Conservation (phyloP, 306 rosid species). For the Prunus fruticosa region DNA sequence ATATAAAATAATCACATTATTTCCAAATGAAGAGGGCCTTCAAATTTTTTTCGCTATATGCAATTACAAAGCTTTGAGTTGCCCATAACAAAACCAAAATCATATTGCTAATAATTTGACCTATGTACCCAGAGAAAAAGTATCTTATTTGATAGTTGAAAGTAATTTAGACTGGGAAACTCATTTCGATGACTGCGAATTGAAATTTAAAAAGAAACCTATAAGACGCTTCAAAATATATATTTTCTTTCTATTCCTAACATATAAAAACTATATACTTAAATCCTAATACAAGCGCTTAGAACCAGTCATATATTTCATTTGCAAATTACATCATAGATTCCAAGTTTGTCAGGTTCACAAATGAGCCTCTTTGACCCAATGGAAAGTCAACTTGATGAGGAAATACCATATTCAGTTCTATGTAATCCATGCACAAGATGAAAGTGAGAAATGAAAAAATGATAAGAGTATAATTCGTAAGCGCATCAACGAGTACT, state of each 20-base stretch:
- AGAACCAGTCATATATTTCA: neutral
- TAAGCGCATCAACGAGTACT: conserved; percentile 41
- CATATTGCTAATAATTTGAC: no score
- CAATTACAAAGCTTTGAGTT: no score
- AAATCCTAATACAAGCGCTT: neutral
- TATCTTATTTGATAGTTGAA: neutral
- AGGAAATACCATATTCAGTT: neutral
- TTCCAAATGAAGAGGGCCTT: no score
- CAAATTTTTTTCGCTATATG: no score
- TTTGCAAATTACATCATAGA: neutral
- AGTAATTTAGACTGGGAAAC: neutral
- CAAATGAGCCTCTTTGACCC: conserved; percentile 4
- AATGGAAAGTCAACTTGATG: neutral
- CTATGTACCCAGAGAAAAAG: neutral
- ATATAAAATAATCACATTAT: no score
- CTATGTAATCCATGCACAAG: neutral
- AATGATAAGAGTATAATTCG: conserved; percentile 24
- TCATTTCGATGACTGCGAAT: neutral
- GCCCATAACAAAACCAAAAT: no score
- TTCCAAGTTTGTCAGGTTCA: neutral
- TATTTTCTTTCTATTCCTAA: neutral
- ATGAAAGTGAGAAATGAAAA: conserved; percentile 8
- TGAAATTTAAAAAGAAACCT: neutral
- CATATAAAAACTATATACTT: neutral
- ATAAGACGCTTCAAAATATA: neutral